Evolutionary conservation across 805 yeast species (phyloP).

Genomic region (Danielozyma ontarioensis): DNA sequence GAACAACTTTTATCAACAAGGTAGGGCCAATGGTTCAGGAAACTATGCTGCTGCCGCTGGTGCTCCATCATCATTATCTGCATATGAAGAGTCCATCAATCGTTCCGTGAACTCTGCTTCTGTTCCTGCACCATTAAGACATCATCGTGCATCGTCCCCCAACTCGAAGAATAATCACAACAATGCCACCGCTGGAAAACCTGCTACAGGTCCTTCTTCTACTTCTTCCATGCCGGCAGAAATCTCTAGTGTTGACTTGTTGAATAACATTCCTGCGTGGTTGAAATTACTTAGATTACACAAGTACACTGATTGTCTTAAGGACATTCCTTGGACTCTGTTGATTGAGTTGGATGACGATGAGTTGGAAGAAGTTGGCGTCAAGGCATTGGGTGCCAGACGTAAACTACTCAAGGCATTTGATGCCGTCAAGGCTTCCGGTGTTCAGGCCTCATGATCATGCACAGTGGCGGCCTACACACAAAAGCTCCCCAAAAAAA

Average conservation of each 20-base stretch:
- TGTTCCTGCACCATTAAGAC: conserved; percentile 24
- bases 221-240: conserved; percentile 37
- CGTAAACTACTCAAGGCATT: conserved; percentile 90
- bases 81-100: conserved; percentile 32
- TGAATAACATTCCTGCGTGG: conserved; percentile 88
- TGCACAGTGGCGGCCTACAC: too few species aligned
- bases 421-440: conserved; percentile 65
- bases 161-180: conserved; percentile 5
- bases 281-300: conserved; percentile 83
- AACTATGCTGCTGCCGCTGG: conserved; percentile 5
- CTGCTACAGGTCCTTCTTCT: too few species aligned
- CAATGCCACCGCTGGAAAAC: conserved; percentile 6
- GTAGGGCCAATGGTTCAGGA: background rate
- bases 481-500: too few species aligned
- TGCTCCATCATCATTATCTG: conserved; percentile 4
- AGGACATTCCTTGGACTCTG: conserved; percentile 72
- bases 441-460: too few species aligned
- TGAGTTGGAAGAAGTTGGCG: conserved; percentile 73
- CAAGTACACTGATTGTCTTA: conserved; percentile 84
- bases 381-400: conserved; percentile 92
- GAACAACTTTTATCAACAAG: conserved; percentile 7
- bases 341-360: conserved; percentile 67
- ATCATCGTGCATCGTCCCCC: conserved; percentile 1
- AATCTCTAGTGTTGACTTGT: conserved; percentile 39
- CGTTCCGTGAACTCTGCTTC: conserved; percentile 32